Conservation (phyloP, 495 filamentous ascomycete genomes). For the Tuber indicum region DNA sequence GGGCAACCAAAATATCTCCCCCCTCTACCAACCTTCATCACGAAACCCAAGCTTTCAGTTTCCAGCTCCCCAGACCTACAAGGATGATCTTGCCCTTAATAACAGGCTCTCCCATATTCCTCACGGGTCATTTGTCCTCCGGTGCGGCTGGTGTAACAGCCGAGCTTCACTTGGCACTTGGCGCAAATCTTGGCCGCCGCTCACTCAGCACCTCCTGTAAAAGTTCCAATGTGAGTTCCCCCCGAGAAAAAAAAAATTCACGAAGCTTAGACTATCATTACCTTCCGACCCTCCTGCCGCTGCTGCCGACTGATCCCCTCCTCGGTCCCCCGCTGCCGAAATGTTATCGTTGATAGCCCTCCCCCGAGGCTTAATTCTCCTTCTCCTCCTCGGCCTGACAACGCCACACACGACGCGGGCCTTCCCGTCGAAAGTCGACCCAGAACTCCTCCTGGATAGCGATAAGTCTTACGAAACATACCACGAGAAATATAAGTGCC, state of each 20-base stretch:
- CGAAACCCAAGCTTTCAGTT: background rate
- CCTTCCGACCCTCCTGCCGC: background rate
- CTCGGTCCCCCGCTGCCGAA: background rate
- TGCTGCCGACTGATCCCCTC: background rate
- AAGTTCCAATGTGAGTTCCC: background rate
- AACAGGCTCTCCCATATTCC: background rate
- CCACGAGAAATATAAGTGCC: background rate
- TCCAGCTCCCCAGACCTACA: background rate
- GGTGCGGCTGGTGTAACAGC: background rate
- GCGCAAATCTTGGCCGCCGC: background rate
- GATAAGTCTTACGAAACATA: slow-evolving; percentile 1
- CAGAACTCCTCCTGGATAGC: background rate
- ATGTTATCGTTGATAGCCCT: background rate
- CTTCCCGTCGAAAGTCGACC: background rate
- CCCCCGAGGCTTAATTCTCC: background rate
- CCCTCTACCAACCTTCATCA: background rate
- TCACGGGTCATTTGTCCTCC: background rate
- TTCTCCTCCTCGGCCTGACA: background rate
- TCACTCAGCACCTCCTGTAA: slow-evolving; percentile 3
- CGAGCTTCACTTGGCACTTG: background rate
- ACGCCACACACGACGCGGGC: background rate
- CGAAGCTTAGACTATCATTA: background rate
- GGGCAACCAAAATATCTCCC: background rate
- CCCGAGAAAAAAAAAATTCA: background rate
- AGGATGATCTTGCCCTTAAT: background rate